Base-by-base conservation (phyloP, 768 basidiomycete species). In the Leccinum arenicola region DNA sequence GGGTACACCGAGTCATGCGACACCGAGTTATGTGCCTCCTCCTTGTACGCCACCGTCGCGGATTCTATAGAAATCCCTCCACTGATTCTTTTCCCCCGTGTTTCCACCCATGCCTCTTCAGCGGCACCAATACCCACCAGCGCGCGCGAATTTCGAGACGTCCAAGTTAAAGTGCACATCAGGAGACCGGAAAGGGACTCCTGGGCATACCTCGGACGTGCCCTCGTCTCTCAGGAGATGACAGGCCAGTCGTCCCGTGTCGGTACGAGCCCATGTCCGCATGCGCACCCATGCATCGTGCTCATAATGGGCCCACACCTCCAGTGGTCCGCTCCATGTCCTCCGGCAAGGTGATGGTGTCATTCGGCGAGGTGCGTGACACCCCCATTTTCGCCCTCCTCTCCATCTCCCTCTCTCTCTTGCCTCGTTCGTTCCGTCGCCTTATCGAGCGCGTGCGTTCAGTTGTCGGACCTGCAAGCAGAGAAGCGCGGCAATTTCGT, bases 401-500 rank as follows among this genome's bases (percentile, higher is more conserved):
- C 29, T 29, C 3, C 38, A 8, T 17, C 35, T 35, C 31, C 10
- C 31, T 31, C 35, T 35, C 36, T 8, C 36, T 36, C 15, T 36
- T 7, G 36, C 12, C 6, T 10, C 23, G 40, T 3, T 27, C 25
- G 50, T 45, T 25, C 21, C 21, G 52, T 54, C 14, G 14, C 21
- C 53, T 52, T 54, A 50, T 45, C 50, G 57, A 50, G n/a, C 49
- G 38, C 31, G 58, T 29, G 52, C 7, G 49, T 36, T 21, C 57
- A 89, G 87, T 68, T 77, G 23, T 84, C 83, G 58, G 86, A 92
- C 69, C 74, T 93, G 38, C 89, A 92, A 76, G 91, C 90, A 17
- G 91, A 93, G 74, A 90, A 89, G 74, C 83, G 91, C 62, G 91
- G 91, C 54, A 93, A 92, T 70, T 93, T 93, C 68, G 86, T 93